Evolutionary conservation across 805 yeast species (phyloP), one percentile per base, ranked within the genome.

Genomic region (Wickerhamomyces chaumierensis): DNA sequence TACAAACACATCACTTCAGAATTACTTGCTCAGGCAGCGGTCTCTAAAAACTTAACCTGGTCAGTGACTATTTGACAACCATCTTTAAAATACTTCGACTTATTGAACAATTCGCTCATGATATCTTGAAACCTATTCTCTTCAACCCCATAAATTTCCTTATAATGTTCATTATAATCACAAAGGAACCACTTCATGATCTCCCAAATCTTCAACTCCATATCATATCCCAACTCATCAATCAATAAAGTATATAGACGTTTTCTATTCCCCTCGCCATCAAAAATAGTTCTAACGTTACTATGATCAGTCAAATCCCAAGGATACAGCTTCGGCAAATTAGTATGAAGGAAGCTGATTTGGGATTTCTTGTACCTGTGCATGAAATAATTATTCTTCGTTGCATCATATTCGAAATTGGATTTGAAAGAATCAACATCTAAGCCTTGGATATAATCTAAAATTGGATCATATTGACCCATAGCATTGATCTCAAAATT

Each of bases 21-120:
- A n/a, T n/a, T n/a, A n/a, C n/a, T n/a, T n/a, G n/a, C n/a, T n/a
- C n/a, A n/a, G n/a, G n/a, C n/a, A n/a, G 25, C 13, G 13, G 18
- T 7, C 32, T 48, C 46, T 39, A 69, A 55, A 40, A 61, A 67
- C 12, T 46, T 55, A 29, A 64, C 39, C 33, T 68, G 73, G 15
- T 49, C 57, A 7, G 39, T 43, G 9, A 69, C 58, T 36, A 61
- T 67, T 12, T 40, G 41, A 46, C 75, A 69, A 43, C 67, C 48
- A 12, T 55, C 41, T 32, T 57, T 57, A 7, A 68, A 62, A 7
- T 60, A 47, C 34, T 53, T 58, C 51, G 63, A 64, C 2, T 61
- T 59, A 23, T 61, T 62, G 19, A 69, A 48, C 29, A 25, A 13
- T 14, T 25, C 5, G 12, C 29, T 13, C 14, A 25, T 7, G 4